Base-by-base conservation (phyloP, 495 filamentous ascomycete species). In the Aspergillus saccharolyticus region DNA sequence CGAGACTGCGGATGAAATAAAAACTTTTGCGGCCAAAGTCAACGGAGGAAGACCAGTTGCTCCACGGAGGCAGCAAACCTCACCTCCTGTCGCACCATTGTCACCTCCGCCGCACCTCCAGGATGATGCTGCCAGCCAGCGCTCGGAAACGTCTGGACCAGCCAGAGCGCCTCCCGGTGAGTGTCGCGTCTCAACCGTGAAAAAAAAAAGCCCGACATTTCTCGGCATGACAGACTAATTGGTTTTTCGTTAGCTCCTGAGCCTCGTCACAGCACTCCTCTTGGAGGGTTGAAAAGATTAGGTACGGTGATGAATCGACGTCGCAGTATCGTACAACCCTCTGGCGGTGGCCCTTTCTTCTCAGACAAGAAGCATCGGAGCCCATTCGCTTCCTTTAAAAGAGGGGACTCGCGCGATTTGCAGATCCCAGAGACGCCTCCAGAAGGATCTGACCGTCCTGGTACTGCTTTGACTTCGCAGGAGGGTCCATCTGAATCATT, bases 1-100 rank as follows among this genome's bases (percentile, higher is more conserved):
- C 17, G 86, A 89, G 70, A 96, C 91, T 1, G 81, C 82, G 42
- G 87, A 89, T 66, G 95, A 99, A 70, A 96, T 97, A 54, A 90
- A 89, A 67, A 88, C 85, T 22, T 97, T 94, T 70, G 85, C 85
- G 5, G 71, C 84, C 1, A 82, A 76, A 62, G 70, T 78, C 55
- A 70, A 65, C 42, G 75, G 75, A 18, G 66, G 63, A 46, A 48
- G 61, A 42, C 63, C 65, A 22, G 57, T 62, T 49, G 52, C 44
- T 19, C 43, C 58, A n/a, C 57, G 57, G 21, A 61, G 67, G 19
- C 58, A 61, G 14, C 55, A 57, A 42, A 30, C 48, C 7, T 58
- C 60, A 3, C 50, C 60, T 10, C 59, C 58, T 7, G 60, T 60
- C 21, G 52, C 65, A 15, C 66, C 70, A 48, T 65, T 71, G 52